Evolutionary conservation across 805 yeast genomes (phyloP), one percentile per base, ranked within the genome.

Genomic region (Kuraishia capsulata): DNA sequence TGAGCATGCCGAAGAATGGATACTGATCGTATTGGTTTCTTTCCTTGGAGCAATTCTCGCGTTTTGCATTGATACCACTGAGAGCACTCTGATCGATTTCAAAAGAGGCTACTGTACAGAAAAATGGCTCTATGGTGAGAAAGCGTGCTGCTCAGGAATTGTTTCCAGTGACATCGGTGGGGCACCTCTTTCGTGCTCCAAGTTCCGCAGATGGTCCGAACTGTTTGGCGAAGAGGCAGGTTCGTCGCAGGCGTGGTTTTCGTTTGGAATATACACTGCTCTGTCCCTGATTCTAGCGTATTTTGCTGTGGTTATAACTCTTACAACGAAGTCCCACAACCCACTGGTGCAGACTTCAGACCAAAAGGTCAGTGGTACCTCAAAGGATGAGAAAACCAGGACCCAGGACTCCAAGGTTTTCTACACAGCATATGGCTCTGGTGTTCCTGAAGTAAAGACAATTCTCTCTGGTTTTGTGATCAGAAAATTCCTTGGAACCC

Each of bases 371-470:
- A 23, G 17, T 9, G 14, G 10, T n/a, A 32, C 20, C 16, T 14
- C n/a, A 19, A 21, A 23, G 19, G 11, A 25, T 24, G 5, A 13
- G 4, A 30, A 30, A 8, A 19, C 41, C 14, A 32, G 39, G 25
- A 18, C 32, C 13, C 31, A 30, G n/a, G 28, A 14, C n/a, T 33
- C 35, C 34, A 40, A 33, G 18, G 36, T 35, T 17, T 35, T 73
- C 49, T 75, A 72, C 48, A 62, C 76, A 10, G 79, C 76, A 0
- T 67, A 69, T 23, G 81, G 81, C 3, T 69, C 76, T 14, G 81
- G 81, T 4, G 80, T 75, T 2, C 78, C 80, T 1, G 80, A 75
- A 52, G 81, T 75, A 13, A 73, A 72, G 44, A 74, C 80, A 0
- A 73, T 75, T 29, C 54, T 75, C 23, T 71, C 78, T 1, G 81